These are phyloP conservation scores for Magnusiomyces suaveolens DNA, from an alignment of 1,139 yeast genomes.

Conservation along the genomic window DNA sequence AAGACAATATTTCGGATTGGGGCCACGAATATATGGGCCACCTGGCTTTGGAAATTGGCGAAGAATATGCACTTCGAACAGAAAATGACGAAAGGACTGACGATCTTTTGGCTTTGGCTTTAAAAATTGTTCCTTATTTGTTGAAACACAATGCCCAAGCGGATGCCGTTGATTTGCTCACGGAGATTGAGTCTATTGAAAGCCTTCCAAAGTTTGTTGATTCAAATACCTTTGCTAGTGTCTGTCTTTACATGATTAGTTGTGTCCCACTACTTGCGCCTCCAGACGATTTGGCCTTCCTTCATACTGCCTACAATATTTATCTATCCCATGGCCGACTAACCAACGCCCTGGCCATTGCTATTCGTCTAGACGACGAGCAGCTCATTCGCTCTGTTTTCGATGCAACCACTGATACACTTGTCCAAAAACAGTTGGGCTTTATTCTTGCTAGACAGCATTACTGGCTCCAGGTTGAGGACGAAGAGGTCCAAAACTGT, in stretches of 20 bases:
- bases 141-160: constrained; percentile 95
- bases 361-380: constrained; percentile 81
- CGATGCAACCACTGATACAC: constrained; percentile 57
- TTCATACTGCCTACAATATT: constrained; percentile 84
- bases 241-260: constrained; percentile 87
- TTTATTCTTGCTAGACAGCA: constrained; percentile 83
- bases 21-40: constrained; percentile 98
- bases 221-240: constrained; percentile 73
- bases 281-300: constrained; percentile 80
- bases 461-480: constrained; percentile 61
- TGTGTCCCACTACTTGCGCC: constrained; percentile 94
- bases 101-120: constrained; percentile 53
- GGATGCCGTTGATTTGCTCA: constrained; percentile 87
- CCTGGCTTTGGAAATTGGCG: constrained; percentile 89
- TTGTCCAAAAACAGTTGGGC: constrained; percentile 82
- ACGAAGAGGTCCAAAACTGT: constrained; percentile 75
- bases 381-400: constrained; percentile 70
- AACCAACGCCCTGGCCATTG: constrained; percentile 83
- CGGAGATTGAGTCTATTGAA: constrained; percentile 83
- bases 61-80: constrained; percentile 58
- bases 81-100: constrained; percentile 38
- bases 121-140: constrained; percentile 81
- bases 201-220: constrained; percentile 77
- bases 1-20: constrained; percentile 71
- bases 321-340: constrained; percentile 70